Percentiles rank a stretch among this genome's conserved stretches.
Conservation (phyloP, 192 early-diverging fungal species). For the Glomus cerebriforme region DNA sequence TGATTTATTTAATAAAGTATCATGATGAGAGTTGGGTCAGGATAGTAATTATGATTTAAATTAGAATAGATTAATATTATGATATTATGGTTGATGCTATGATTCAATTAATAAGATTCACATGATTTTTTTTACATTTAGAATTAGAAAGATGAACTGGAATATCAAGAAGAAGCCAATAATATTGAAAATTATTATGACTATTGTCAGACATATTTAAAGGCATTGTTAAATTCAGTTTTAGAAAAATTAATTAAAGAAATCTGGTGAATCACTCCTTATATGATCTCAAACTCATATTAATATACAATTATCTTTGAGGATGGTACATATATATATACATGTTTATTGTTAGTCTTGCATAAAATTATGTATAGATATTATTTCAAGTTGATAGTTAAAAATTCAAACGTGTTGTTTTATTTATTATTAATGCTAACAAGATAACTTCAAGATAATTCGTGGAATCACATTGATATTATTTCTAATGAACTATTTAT, state of each 20-base stretch:
- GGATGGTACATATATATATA: neutral
- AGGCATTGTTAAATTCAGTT: neutral
- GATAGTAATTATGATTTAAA: too few relatives aligned
- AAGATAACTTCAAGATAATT: neutral
- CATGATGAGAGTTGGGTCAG: too few relatives aligned
- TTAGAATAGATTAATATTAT: too few relatives aligned
- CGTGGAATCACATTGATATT: neutral
- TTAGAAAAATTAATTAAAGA: neutral
- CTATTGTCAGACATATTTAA: neutral
- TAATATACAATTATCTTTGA: neutral
- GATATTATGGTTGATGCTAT: too few relatives aligned
- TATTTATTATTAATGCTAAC: neutral
- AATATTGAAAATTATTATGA: neutral
- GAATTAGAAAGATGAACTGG: neutral
- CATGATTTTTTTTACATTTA: too few relatives aligned
- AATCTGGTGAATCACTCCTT: neutral
- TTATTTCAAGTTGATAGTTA: conserved; percentile 1
- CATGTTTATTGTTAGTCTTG: neutral
- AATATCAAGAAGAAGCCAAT: neutral
- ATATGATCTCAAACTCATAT: too few relatives aligned
- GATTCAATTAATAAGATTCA: too few relatives aligned
- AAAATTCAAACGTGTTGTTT: neutral
- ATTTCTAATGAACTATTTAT: neutral
- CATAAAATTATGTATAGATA: neutral
- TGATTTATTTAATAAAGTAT: too few relatives aligned